phyloP scores from a whole-genome alignment of 768 basidiomycete species.

The Tulasnella sp. region DNA sequence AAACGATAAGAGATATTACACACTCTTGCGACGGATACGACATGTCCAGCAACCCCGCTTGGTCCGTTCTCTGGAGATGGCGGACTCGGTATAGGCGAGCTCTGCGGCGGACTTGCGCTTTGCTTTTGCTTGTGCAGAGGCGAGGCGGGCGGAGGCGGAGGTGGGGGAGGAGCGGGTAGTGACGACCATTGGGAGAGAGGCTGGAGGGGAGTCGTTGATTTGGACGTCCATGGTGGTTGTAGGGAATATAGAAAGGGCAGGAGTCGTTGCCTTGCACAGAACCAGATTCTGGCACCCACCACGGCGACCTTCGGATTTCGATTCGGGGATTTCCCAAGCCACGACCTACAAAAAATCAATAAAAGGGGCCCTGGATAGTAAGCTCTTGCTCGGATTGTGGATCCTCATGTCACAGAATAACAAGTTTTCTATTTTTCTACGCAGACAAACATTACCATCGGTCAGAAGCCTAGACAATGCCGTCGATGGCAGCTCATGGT shows the following conservation, averaged over 20 bases:
- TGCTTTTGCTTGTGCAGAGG: background rate
- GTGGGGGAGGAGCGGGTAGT: constrained; percentile 2
- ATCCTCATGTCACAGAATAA: background rate
- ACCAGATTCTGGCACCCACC: too few relatives aligned
- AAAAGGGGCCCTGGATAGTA: background rate
- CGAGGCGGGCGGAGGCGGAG: background rate
- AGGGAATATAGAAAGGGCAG: background rate
- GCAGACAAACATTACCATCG: too few relatives aligned
- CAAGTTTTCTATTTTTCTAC: background rate
- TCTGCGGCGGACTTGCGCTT: background rate
- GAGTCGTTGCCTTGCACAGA: too few relatives aligned
- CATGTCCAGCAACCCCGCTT: constrained; percentile 15
- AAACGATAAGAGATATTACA: background rate
- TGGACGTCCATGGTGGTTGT: background rate
- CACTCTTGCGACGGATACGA: constrained; percentile 12
- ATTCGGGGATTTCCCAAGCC: constrained; percentile 7
- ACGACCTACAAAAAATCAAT: background rate
- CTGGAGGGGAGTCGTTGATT: background rate
- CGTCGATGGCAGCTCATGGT: too few relatives aligned
- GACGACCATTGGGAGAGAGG: background rate
- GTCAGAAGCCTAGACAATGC: too few relatives aligned
- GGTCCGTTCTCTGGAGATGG: background rate
- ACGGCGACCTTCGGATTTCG: too few relatives aligned
- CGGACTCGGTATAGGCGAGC: background rate
- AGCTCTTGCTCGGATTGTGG: background rate